Evolutionary conservation across 371 early-diverging fungal species (phyloP).

Genomic region (Actinomortierella wolfii): DNA sequence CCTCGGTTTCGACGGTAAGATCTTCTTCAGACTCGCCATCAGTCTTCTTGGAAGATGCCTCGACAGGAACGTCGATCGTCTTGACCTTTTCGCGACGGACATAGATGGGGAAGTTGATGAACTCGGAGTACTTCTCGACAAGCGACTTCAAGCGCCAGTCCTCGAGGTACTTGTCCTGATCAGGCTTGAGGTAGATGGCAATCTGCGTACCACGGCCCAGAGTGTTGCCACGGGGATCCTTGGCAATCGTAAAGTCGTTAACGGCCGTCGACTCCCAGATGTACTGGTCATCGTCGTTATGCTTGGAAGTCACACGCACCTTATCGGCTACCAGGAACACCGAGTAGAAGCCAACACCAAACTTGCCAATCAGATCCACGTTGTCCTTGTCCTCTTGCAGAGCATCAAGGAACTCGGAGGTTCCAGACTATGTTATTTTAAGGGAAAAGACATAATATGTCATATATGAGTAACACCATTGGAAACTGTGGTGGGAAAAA

Average conservation of each 20-base stretch:
- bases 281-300: conserved; percentile 82
- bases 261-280: conserved; percentile 86
- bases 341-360: conserved; percentile 98
- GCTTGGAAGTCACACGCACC: conserved; percentile 93
- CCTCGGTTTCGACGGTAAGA: conserved; percentile 55
- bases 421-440: conserved; percentile 61
- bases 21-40: conserved; percentile 58
- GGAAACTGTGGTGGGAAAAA: not conserved
- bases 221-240: conserved; percentile 87
- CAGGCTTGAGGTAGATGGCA: conserved; percentile 86
- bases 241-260: conserved; percentile 82
- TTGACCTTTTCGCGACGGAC: conserved; percentile 61
- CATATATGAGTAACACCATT: not conserved
- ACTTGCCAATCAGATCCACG: conserved; percentile 91
- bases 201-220: conserved; percentile 90
- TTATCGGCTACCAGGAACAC: conserved; percentile 94
- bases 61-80: conserved; percentile 47
- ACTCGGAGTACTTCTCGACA: conserved; percentile 88
- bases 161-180: conserved; percentile 83
- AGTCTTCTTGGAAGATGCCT: conserved; percentile 49
- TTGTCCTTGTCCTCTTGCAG: conserved; percentile 66
- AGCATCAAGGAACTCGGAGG: conserved; percentile 81
- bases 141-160: conserved; percentile 65
- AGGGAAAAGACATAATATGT: not conserved
- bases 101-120: conserved; percentile 93